A percentile compares a stretch with the other conserved stretches of the same genome.
Evolutionary conservation across 169 alveolate species (phyloP).

Genomic region (Toxoplasma gondii): DNA sequence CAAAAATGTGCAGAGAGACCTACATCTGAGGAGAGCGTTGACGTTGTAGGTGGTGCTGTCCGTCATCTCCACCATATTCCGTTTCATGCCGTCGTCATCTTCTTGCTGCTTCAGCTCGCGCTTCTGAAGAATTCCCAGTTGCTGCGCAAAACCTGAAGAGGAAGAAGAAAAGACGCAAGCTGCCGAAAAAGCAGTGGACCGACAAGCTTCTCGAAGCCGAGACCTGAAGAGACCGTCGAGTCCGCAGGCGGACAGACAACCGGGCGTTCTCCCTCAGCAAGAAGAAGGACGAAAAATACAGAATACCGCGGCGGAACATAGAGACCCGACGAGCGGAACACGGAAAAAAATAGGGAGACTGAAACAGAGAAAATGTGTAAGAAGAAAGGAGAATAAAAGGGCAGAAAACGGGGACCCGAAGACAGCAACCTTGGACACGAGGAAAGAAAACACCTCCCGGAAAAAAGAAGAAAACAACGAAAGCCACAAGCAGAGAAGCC

Average conservation of each 20-base stretch:
- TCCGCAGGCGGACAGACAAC: too few species aligned
- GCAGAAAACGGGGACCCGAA: too few species aligned
- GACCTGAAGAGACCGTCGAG: too few species aligned
- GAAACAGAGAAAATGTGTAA: neutral
- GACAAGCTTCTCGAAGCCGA: too few species aligned
- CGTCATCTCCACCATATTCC: conserved; percentile 34
- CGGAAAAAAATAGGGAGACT: neutral
- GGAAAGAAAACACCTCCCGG: too few species aligned
- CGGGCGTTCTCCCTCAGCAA: too few species aligned
- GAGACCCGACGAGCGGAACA: neutral
- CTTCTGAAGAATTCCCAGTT: conserved; percentile 38
- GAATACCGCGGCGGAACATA: too few species aligned
- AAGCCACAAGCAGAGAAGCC: too few species aligned
- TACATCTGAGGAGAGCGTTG: conserved; percentile 27
- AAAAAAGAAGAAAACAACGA: too few species aligned
- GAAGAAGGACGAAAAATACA: too few species aligned
- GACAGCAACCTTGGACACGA: too few species aligned
- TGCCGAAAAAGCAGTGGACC: neutral
- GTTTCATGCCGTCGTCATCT: conserved; percentile 26
- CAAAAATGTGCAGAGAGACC: neutral
- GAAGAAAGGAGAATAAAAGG: too few species aligned
- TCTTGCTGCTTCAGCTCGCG: conserved; percentile 23
- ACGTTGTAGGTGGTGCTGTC: conserved; percentile 33
- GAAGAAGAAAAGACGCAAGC: neutral
- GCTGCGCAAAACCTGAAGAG: conserved; percentile 48